A percentile compares a stretch with the other conserved stretches of the same genome.
phyloP scores from a whole-genome alignment of 2,329 filamentous ascomycete genomes.

The Penicillium oxalicum region DNA sequence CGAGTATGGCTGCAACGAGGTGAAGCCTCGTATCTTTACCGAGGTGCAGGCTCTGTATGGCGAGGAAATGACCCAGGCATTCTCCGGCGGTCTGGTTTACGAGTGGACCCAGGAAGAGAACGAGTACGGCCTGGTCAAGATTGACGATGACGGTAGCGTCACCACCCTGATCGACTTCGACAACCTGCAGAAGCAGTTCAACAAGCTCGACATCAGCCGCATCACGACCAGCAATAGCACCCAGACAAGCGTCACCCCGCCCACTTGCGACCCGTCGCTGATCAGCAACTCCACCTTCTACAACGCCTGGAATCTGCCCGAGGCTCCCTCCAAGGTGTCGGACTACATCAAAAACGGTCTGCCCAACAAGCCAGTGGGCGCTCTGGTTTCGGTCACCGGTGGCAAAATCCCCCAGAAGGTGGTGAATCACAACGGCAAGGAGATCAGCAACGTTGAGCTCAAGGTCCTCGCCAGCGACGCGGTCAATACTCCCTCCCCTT shows the following conservation, averaged over 20 bases:
- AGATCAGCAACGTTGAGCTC: conserved; percentile 60
- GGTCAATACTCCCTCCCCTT: conserved; percentile 48
- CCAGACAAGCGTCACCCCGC: conserved; percentile 50
- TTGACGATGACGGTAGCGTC: conserved; percentile 54
- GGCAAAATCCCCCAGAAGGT: conserved; percentile 55
- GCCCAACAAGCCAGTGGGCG: conserved; percentile 55
- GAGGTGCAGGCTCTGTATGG: conserved; percentile 58
- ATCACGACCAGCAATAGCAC: conserved; percentile 60
- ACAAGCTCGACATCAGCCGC: conserved; percentile 63
- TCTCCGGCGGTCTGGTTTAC: conserved; percentile 54
- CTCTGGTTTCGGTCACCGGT: conserved; percentile 55
- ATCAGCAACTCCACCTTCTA: conserved; percentile 64
- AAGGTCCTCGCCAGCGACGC: conserved; percentile 46
- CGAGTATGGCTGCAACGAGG: conserved; percentile 61
- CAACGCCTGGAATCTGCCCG: conserved; percentile 72
- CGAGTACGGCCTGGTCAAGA: conserved; percentile 53
- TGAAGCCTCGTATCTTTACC: conserved; percentile 52
- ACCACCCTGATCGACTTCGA: conserved; percentile 61
- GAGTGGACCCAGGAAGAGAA: conserved; percentile 46
- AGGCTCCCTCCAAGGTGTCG: conserved; percentile 60
- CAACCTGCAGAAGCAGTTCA: conserved; percentile 69
- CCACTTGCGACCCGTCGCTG: conserved; percentile 59
- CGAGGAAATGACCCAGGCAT: conserved; percentile 51
- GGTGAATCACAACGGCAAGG: conserved; percentile 48
- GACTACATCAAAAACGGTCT: conserved; percentile 74